Base-by-base conservation (phyloP, 1,284 basidiomycete species). In the Vanrija humicola region DNA sequence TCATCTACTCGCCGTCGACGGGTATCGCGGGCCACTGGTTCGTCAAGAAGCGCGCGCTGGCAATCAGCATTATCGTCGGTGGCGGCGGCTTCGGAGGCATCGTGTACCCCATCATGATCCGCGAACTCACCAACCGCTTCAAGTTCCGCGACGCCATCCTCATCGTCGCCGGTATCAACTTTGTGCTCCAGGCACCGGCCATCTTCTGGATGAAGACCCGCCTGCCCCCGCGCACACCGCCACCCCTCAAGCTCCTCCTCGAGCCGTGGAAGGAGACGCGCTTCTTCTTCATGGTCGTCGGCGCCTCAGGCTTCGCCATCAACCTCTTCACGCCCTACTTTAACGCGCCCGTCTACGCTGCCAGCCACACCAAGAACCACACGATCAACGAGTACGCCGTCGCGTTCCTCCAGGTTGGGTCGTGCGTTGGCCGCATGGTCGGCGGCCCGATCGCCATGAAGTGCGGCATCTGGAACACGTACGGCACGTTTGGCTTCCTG, bases 21-120 rank as follows among this genome's bases (percentile, higher is more conserved):
- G 69, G 70, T 5, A 64, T 71, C n/a, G 62, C 63, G 3, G 67
- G 67, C 1, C 72, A 74, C 43, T 74, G 72, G 72, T 74, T 74
- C 54, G 50, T 69, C 52, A 54, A 63, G 25, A 62, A 58, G 34
- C 55, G 70, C 25, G 60, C 66, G 9, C 70, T 67, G 1, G 72
- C 72, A 3, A 62, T 69, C 6, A 70, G 69, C 7, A 8, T 34
- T 0, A 62, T 74, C 46, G 67, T 70, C 21, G 62, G 66, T 3
- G 72, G 72, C 7, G 63, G 61, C 25, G 72, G 72, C 12, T 48
- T 70, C 9, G 67, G 66, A 8, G 72, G 72, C 16, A 65, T 74
- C 10, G 62, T 71, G 46, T 69, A 71, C 50, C 72, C 72, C 10
- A 67, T 74, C 48, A 38, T 34, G 25, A 12, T 23, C 29, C 9